Base-by-base conservation (phyloP, 805 yeast species). In the Peterozyma xylosa region DNA sequence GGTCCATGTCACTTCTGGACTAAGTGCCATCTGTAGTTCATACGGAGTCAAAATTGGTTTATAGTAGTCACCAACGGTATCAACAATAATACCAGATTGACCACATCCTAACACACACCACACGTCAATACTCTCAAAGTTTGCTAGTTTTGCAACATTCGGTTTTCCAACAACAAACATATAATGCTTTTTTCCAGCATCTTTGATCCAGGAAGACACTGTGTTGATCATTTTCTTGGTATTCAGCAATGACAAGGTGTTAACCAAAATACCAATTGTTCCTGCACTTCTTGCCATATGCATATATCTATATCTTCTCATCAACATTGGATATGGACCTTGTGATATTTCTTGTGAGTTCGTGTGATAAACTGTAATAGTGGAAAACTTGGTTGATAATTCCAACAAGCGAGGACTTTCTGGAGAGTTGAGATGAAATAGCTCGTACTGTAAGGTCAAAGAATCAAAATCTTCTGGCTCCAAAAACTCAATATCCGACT, bases 61-160 rank as follows among this genome's bases (percentile, higher is more conserved):
- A 66, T 78, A 87, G 57, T 83, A 91, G 48, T 87, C 95, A 49
- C 82, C 86, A 39, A 66, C 67, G 45, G 81, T 78, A 59, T 91
- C 96, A 11, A 93, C 61, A 33, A 91, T 80, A 18, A 91, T 82
- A 5, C 99, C 99, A 42, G 95, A 90, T 53, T 89, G 88, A 10
- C 95, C 89, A 60, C 99, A 93, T 0, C 99, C 99, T 11, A 93
- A 63, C 11, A 93, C 76, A 56, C 95, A 90, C 98, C 99, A 93
- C 17, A 86, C 74, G 53, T 93, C 98, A 11, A 93, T 76, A n/a
- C 79, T 81, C 49, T 91, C 99, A 58, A 93, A 93, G 60, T 93
- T 93, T 9, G 98, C 99, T 42, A 93, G 68, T 56, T 93, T 93
- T 21, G 99, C 96, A 15, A 93, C 97, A 56, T 93, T 93, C 9